phyloP scores from a whole-genome alignment of 2,329 filamentous ascomycete genomes.

The Tolypocladium guangdongense region DNA sequence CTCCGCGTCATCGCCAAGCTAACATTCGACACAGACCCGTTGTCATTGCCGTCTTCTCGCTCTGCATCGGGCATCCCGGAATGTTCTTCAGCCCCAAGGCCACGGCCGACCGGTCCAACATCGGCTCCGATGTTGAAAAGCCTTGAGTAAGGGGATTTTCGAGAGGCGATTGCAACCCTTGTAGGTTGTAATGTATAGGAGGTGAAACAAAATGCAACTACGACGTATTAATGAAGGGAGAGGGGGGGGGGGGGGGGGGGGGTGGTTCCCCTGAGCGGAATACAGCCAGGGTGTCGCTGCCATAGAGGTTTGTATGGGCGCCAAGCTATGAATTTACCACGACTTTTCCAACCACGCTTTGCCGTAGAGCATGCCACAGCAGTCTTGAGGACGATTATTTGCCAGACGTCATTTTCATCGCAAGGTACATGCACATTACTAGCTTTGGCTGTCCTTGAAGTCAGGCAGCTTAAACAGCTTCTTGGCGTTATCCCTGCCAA shows the following conservation, averaged over 20 bases:
- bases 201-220: background rate
- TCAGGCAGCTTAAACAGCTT: conserved; percentile 25
- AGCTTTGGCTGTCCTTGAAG: conserved; percentile 17
- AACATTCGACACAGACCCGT: conserved; percentile 17
- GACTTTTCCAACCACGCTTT: background rate
- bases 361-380: background rate
- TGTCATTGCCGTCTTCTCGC: conserved; percentile 20
- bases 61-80: conserved; percentile 28
- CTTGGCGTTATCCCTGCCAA: conserved; percentile 32
- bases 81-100: conserved; percentile 1
- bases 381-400: background rate
- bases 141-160: background rate
- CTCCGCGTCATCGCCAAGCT: background rate
- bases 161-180: background rate
- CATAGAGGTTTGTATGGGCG: background rate
- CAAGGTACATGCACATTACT: background rate
- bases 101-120: background rate
- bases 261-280: background rate
- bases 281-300: background rate
- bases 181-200: too few species aligned
- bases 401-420: background rate
- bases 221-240: background rate
- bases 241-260: too few species aligned
- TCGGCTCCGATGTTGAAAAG: background rate
- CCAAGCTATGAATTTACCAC: background rate